A percentile compares a stretch with the other conserved stretches of the same genome.
Evolutionary conservation across 176 grass and related monocot genomes (phyloP).

Genomic region (Tillandsia leiboldiana): DNA sequence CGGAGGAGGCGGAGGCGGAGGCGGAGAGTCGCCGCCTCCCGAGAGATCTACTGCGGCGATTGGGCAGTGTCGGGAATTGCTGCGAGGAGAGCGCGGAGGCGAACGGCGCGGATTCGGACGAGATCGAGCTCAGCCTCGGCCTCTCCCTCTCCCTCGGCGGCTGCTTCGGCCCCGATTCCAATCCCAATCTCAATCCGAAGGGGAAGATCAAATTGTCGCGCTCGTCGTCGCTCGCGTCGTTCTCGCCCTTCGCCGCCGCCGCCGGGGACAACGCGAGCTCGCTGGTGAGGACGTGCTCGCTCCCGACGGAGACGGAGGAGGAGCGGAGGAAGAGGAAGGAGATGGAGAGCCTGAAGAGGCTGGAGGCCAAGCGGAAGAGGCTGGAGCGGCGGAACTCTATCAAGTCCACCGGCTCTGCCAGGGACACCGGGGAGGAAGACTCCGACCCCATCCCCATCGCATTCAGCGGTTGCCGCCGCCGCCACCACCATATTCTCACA

Average conservation of each 20-base stretch:
- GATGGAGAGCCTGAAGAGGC: slow-evolving; percentile 41
- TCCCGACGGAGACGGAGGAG: slow-evolving; percentile 37
- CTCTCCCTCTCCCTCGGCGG: slow-evolving; percentile 77
- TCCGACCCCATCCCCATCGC: neutral
- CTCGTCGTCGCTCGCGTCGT: slow-evolving; percentile 41
- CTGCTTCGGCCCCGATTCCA: slow-evolving; percentile 28
- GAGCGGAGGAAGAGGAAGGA: slow-evolving; percentile 43
- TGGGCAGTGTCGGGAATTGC: neutral
- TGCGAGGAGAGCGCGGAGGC: neutral
- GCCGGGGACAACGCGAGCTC: neutral
- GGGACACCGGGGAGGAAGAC: neutral
- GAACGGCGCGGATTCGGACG: slow-evolving; percentile 13
- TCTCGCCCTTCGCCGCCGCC: neutral
- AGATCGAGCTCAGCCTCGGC: slow-evolving; percentile 56
- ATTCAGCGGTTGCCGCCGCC: neutral
- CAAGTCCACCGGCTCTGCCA: slow-evolving; percentile 10
- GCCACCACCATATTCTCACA: too few species aligned
- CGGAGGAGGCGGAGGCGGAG: neutral
- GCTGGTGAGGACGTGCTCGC: slow-evolving; percentile 42
- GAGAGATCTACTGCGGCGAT: neutral
- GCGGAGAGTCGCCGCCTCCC: neutral
- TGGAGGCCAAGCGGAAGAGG: slow-evolving; percentile 61
- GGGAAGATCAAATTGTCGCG: slow-evolving; percentile 21
- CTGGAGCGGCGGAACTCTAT: slow-evolving; percentile 46
- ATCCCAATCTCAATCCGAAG: slow-evolving; percentile 19